phyloP scores from a whole-genome alignment of 2,329 filamentous ascomycete species.

The Talaromyces funiculosus region DNA sequence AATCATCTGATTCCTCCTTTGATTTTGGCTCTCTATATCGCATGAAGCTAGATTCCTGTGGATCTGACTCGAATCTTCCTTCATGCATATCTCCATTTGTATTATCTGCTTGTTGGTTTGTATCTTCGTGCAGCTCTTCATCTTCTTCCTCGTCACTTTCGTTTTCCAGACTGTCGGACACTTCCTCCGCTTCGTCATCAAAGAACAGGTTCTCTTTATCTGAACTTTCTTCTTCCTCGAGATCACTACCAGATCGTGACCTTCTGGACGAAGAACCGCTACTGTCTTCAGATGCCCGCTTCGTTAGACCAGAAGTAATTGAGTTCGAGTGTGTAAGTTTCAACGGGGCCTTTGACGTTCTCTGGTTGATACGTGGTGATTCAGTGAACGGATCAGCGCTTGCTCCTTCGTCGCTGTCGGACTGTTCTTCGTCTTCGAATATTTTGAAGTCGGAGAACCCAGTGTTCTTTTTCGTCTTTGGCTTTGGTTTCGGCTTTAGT shows the following conservation, averaged over 20 bases:
- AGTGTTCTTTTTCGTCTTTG: background rate
- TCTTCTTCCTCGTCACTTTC: constrained; percentile 25
- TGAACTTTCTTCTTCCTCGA: constrained; percentile 16
- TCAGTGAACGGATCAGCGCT: background rate
- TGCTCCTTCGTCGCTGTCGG: background rate
- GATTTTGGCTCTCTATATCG: constrained; percentile 9
- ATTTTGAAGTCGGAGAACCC: constrained; percentile 11
- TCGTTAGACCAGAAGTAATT: constrained; percentile 10
- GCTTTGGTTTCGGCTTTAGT: constrained; percentile 4
- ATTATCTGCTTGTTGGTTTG: constrained; percentile 16
- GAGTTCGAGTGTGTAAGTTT: constrained; percentile 13
- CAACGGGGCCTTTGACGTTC: constrained; percentile 1
- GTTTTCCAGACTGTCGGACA: constrained; percentile 17
- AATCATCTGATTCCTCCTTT: constrained; percentile 19
- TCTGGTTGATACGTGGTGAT: background rate
- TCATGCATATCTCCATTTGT: background rate
- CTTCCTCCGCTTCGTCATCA: constrained; percentile 15
- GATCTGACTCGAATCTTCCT: background rate
- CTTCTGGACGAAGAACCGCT: constrained; percentile 17
- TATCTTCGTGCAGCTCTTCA: constrained; percentile 18
- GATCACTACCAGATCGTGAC: constrained; percentile 17
- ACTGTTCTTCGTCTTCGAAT: constrained; percentile 14
- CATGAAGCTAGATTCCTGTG: constrained; percentile 6
- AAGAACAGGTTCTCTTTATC: constrained; percentile 16
- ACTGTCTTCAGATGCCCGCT: constrained; percentile 12